These are phyloP conservation scores for Curvularia eragrostidis DNA, from an alignment of 2,329 filamentous ascomycete genomes.

Conservation along the genomic window DNA sequence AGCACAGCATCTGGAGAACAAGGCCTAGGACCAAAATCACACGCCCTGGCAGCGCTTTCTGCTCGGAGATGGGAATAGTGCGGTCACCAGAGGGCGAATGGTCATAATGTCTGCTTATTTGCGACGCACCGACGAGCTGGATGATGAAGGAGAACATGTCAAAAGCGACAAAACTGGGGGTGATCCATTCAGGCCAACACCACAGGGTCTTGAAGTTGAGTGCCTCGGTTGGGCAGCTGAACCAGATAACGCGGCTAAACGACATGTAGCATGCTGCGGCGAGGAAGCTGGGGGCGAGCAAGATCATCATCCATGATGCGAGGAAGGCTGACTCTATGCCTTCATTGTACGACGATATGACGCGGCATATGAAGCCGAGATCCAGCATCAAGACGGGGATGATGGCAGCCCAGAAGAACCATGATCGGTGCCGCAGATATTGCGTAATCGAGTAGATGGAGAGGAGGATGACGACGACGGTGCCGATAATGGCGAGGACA, in stretches of 20 bases:
- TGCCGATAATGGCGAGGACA: constrained; percentile 53
- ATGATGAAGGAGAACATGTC: constrained; percentile 59
- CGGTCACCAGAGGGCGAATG: constrained; percentile 47
- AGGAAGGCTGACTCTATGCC: constrained; percentile 45
- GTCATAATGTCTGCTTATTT: constrained; percentile 48
- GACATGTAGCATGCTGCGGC: constrained; percentile 60
- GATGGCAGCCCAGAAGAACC: constrained; percentile 47
- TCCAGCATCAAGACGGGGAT: constrained; percentile 53
- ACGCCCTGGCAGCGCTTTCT: constrained; percentile 38
- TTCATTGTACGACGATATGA: constrained; percentile 50
- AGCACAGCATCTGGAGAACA: constrained; percentile 59
- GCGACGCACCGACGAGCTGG: constrained; percentile 54
- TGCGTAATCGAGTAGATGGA: constrained; percentile 42
- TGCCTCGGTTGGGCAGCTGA: constrained; percentile 47
- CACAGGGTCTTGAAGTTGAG: constrained; percentile 53
- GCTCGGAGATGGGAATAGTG: constrained; percentile 48
- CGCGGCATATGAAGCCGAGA: constrained; percentile 61
- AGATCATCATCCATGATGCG: constrained; percentile 55
- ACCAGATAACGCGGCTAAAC: constrained; percentile 56
- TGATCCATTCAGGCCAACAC: constrained; percentile 54
- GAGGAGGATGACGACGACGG: constrained; percentile 51
- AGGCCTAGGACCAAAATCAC: constrained; percentile 56
- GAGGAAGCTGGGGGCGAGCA: constrained; percentile 58
- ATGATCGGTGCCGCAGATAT: constrained; percentile 45
- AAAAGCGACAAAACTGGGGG: constrained; percentile 57